phyloP scores from a whole-genome alignment of 2,329 filamentous ascomycete species.

The Hypoxylon sp. region DNA sequence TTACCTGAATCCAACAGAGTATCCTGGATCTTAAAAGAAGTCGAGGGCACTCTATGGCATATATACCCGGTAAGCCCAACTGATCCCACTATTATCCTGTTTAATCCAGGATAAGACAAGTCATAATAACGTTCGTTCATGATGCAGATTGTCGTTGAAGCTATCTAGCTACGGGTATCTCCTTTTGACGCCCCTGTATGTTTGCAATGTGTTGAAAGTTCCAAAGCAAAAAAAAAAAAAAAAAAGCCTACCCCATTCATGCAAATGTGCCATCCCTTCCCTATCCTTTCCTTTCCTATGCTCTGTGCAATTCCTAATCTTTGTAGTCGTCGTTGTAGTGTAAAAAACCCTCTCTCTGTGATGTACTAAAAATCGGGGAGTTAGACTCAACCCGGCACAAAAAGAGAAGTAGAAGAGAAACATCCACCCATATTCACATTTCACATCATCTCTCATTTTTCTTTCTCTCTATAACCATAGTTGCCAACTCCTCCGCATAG shows the following conservation, averaged over 20 bases:
- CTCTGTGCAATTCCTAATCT: background rate
- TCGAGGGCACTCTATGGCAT: background rate
- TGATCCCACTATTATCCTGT: background rate
- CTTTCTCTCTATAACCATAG: background rate
- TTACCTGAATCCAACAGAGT: no score
- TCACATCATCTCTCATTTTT: background rate
- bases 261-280: background rate
- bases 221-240: background rate
- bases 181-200: constrained; percentile 13
- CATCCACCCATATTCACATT: background rate
- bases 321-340: background rate
- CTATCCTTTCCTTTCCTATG: background rate
- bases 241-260: background rate
- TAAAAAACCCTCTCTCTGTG: background rate
- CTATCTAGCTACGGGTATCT: constrained; percentile 17
- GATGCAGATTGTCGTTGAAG: constrained; percentile 16
- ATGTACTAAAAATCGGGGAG: background rate
- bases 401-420: background rate
- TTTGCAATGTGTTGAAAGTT: constrained; percentile 5
- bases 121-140: background rate
- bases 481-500: background rate
- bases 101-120: background rate
- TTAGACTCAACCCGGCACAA: background rate
- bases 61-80: background rate
- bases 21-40: background rate